phyloP scores from a whole-genome alignment of 345 rosid species.

The Eutrema japonicum region DNA sequence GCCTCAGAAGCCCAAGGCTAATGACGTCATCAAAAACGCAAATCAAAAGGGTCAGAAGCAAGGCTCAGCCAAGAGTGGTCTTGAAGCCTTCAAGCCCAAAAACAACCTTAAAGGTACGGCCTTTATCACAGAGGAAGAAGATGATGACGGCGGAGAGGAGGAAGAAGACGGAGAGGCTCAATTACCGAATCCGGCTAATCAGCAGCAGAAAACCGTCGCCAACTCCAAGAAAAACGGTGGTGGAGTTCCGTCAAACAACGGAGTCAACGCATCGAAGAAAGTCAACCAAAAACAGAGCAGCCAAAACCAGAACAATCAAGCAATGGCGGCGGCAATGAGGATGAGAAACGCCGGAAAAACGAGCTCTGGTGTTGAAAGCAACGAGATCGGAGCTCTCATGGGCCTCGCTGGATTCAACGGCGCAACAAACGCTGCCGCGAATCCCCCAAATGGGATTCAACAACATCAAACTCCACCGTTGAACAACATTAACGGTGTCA shows the following conservation, averaged over 20 bases:
- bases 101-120: conserved; percentile 44
- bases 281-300: conserved; percentile 58
- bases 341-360: conserved; percentile 50
- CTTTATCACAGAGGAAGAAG: conserved; percentile 53
- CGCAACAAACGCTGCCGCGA: conserved; percentile 40
- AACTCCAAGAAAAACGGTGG: conserved; percentile 56
- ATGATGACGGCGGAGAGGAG: conserved; percentile 49
- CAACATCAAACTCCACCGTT: conserved; percentile 51
- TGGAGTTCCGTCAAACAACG: conserved; percentile 38
- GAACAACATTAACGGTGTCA: conserved; percentile 55
- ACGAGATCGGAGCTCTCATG: conserved; percentile 58
- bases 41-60: conserved; percentile 58
- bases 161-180: conserved; percentile 49
- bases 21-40: conserved; percentile 48
- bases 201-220: conserved; percentile 47
- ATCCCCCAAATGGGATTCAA: conserved; percentile 34
- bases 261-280: conserved; percentile 57
- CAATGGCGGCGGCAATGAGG: conserved; percentile 55
- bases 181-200: conserved; percentile 45
- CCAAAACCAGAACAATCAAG: conserved; percentile 51
- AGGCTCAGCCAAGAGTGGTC: conserved; percentile 44
- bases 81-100: conserved; percentile 58
- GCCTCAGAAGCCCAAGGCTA: conserved; percentile 50
- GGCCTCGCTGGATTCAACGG: conserved; percentile 53
- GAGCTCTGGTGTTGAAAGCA: conserved; percentile 44